phyloP scores from a whole-genome alignment of 192 early-diverging fungal genomes.

The Dispira simplex region DNA sequence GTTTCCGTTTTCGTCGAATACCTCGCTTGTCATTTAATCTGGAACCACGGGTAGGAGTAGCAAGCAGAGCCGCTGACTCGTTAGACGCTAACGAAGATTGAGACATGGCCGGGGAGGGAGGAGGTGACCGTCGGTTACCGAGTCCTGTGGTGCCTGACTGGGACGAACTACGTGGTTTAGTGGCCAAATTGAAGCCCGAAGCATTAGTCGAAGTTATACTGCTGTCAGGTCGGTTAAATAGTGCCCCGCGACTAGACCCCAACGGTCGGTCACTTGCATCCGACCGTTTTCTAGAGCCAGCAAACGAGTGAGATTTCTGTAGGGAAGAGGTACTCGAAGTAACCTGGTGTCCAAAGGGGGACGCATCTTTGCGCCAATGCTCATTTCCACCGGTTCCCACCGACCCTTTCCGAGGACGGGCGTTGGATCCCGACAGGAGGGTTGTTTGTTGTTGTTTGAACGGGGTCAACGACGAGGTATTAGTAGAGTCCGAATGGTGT shows the following conservation, averaged over 20 bases:
- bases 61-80: background rate
- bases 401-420: background rate
- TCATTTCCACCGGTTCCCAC: background rate
- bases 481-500: background rate
- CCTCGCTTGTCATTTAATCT: background rate
- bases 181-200: background rate
- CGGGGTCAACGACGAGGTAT: background rate
- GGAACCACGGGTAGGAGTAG: background rate
- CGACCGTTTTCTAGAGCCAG: background rate
- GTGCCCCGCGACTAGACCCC: background rate
- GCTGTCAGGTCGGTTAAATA: background rate
- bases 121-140: background rate
- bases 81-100: background rate
- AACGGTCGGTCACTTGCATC: background rate
- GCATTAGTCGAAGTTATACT: background rate
- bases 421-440: background rate
- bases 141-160: background rate
- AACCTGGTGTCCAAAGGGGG: background rate
- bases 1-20: background rate
- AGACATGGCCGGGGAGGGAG: background rate
- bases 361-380: background rate
- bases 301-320: conserved; percentile 6
- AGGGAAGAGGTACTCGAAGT: background rate
- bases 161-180: background rate
- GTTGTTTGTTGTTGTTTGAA: background rate